phyloP scores from a whole-genome alignment of 495 filamentous ascomycete species.

The Cercophora scortea region DNA sequence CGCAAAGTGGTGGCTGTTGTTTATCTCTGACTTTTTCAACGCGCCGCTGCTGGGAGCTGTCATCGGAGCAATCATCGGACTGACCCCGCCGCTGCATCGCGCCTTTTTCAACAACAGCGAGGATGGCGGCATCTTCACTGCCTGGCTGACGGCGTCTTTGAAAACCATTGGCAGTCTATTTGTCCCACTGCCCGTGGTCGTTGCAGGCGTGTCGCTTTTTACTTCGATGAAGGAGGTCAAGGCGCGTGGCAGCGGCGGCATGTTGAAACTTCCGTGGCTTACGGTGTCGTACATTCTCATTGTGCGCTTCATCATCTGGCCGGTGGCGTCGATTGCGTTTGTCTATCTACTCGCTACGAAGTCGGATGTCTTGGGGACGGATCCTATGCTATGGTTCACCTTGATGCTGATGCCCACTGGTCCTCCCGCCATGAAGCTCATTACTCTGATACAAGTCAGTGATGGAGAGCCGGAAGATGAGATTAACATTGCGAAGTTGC shows the following conservation, averaged over 20 bases:
- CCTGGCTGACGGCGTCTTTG: slow-evolving; percentile 62
- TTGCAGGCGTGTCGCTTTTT: slow-evolving; percentile 60
- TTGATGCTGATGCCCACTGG: slow-evolving; percentile 75
- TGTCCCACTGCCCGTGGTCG: slow-evolving; percentile 61
- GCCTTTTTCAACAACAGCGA: slow-evolving; percentile 57
- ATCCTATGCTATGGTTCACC: slow-evolving; percentile 69
- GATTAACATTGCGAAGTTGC: slow-evolving; percentile 61
- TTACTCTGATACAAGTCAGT: slow-evolving; percentile 58
- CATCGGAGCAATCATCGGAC: slow-evolving; percentile 53
- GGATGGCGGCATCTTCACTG: slow-evolving; percentile 62
- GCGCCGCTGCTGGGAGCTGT: slow-evolving; percentile 59
- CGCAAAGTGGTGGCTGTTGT: slow-evolving; percentile 21
- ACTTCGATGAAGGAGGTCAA: slow-evolving; percentile 33
- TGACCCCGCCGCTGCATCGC: slow-evolving; percentile 53
- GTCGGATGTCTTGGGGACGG: slow-evolving; percentile 47
- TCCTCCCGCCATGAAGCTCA: slow-evolving; percentile 62
- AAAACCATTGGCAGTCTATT: slow-evolving; percentile 64
- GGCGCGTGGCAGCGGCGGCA: slow-evolving; percentile 4
- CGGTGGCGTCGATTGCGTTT: slow-evolving; percentile 42
- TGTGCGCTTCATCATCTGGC: slow-evolving; percentile 20
- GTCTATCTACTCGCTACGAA: slow-evolving; percentile 56
- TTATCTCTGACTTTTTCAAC: slow-evolving; percentile 51
- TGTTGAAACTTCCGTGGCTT: slow-evolving; percentile 36
- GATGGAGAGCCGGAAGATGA: slow-evolving; percentile 51
- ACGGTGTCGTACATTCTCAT: slow-evolving; percentile 45